Base-by-base conservation (phyloP, 1,139 yeast genomes). In the Kluyveromyces marxianus region DNA sequence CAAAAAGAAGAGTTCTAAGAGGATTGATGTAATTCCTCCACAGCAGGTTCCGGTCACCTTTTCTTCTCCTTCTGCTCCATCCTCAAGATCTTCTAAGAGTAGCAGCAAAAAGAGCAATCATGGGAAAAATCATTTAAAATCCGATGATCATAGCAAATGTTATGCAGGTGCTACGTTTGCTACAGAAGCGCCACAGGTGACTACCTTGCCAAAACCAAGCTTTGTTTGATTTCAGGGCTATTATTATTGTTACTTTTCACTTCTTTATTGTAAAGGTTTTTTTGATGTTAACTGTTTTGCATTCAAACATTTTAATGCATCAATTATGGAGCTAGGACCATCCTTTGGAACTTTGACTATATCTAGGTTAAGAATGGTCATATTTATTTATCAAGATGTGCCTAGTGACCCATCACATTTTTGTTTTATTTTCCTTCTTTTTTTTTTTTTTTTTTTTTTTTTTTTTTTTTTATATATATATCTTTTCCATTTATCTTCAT, bases 111-210 rank as follows among this genome's bases (percentile, higher is more conserved):
- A 32, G 25, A 37, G 44, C 41, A 47, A 39, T 49, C 54, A 29
- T 38, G 47, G 47, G 46, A 50, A 35, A 42, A 47, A 32, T 48
- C 40, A 44, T n/a, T 30, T 25, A 31, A 31, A 39, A 36, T 33
- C 44, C n/a, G 32, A 40, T 40, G 38, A 45, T 46, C 44, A 42
- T 30, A 44, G 50, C 31, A 39, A 41, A 28, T 47, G 54, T 14
- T 62, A 60, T 48, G 66, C 66, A 2, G 67, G 67, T 41, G 66
- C 65, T 4, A 61, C 67, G 2, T 63, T 63, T 46, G 63, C 67
- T 10, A 55, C 63, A 5, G 55, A 56, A 42, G 53, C 56, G 14
- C 67, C 67, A 10, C 53, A 57, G 29, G 57, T 58, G 32, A 49
- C 56, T 21, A 52, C 51, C 28, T 44, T 58, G 30, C 62, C 62